Evolutionary conservation across 352 stramenopile genomes (phyloP), one percentile per base, ranked within the genome.

Genomic region (Phytophthora nicotianae): DNA sequence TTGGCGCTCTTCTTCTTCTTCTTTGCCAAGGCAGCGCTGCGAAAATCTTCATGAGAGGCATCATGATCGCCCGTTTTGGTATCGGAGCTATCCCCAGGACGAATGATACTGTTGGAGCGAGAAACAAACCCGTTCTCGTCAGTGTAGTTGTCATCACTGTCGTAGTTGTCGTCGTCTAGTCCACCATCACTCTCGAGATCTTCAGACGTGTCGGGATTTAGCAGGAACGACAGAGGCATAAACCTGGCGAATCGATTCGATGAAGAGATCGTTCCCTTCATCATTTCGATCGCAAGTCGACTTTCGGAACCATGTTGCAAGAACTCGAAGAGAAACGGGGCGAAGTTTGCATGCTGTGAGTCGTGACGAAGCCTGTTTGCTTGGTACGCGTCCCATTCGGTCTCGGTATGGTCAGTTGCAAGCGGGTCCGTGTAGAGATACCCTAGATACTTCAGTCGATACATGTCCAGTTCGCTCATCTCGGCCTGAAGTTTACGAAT

Each of bases 381-480:
- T 60, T 70, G 63, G 7, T 51, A 70, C 13, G 64, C 54, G 9
- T 86, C 66, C 70, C 75, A 89, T 16, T 84, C 73, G 0, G 59
- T 80, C 17, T 80, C 77, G 1, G 68, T 77, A 4, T 83, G 65
- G 50, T 93, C 81, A 40, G 75, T 79, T 9, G 79, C 81, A 23
- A 94, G 62, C 8, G 86, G 86, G 41, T 94, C 86, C 10, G 83
- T 91, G 62, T 92, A 92, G 23, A 94, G 51, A 56, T 89, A 96
- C 16, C 81, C 88, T 47, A 91, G 75, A 51, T 93, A 92, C 40
- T 90, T 88, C 20, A 96, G 65, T 9, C 87, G 68, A 49, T 89
- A 89, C 53, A 96, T 65, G 54, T 96, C 87, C 5, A 96, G 62
- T 6, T 68, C 59, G 10, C 83, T 89, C 33, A 96, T 75, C 58